A percentile compares a stretch with the other conserved stretches of the same genome.
Conservation (phyloP, 1,139 yeast species). For the Candida smagusa region DNA sequence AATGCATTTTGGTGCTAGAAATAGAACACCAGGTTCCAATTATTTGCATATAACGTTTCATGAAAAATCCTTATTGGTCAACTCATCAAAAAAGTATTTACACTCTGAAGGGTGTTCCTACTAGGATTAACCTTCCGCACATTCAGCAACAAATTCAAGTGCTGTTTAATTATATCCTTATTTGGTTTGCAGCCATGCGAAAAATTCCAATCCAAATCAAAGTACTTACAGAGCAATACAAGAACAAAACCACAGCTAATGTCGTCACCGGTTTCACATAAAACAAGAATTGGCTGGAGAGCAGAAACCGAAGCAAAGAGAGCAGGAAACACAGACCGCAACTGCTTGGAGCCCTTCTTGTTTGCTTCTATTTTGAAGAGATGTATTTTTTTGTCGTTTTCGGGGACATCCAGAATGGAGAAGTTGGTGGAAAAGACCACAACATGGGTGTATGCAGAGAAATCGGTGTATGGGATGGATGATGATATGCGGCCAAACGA, state of each 20-base stretch:
- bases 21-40: too few species aligned
- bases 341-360: slow-evolving; percentile 61
- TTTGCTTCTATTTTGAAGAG: slow-evolving; percentile 38
- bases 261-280: slow-evolving; percentile 68
- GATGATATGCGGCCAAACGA: slow-evolving; percentile 26
- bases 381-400: slow-evolving; percentile 9
- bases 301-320: slow-evolving; percentile 20
- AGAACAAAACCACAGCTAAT: slow-evolving; percentile 61
- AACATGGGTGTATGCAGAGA: slow-evolving; percentile 14
- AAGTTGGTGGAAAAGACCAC: slow-evolving; percentile 25
- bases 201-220: slow-evolving; percentile 38
- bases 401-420: slow-evolving; percentile 19
- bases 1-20: too few species aligned
- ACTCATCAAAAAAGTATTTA: slow-evolving; percentile 43
- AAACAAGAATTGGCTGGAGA: slow-evolving; percentile 25
- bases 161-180: slow-evolving; percentile 56
- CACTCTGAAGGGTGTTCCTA: slow-evolving; percentile 69
- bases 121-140: slow-evolving; percentile 63
- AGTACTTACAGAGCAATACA: slow-evolving; percentile 46
- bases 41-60: too few species aligned
- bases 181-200: slow-evolving; percentile 22
- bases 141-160: slow-evolving; percentile 49
- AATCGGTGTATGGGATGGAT: slow-evolving; percentile 12
- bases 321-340: slow-evolving; percentile 42
- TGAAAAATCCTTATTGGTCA: too few species aligned